phyloP scores from a whole-genome alignment of 1,139 yeast genomes.

The Taphrina sp. region DNA sequence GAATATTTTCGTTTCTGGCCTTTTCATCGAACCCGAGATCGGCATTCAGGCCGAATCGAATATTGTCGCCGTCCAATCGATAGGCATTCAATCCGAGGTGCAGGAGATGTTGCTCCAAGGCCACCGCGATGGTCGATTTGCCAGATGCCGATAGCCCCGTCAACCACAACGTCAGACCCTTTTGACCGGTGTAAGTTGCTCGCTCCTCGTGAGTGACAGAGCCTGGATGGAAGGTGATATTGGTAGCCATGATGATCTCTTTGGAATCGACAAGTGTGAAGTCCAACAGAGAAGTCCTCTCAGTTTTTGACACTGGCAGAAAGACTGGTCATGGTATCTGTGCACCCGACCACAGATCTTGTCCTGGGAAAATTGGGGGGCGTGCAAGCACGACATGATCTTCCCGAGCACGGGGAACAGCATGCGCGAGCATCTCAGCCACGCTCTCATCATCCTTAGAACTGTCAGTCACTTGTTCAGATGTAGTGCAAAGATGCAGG shows the following conservation, averaged over 20 bases:
- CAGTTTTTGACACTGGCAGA: no score
- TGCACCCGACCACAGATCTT: no score
- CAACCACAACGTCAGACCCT: constrained; percentile 89
- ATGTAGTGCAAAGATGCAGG: no score
- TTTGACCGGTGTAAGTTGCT: constrained; percentile 65
- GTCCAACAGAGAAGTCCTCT: no score
- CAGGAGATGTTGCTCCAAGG: constrained; percentile 77
- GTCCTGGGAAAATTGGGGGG: no score
- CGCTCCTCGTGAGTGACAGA: constrained; percentile 75
- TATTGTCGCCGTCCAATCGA: constrained; percentile 91
- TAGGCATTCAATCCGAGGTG: constrained; percentile 68
- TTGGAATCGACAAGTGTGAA: no score
- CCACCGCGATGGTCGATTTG: constrained; percentile 89
- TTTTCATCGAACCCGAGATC: constrained; percentile 89
- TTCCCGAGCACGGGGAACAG: no score
- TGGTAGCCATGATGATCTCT: constrained; percentile 91
- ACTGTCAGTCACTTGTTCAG: no score
- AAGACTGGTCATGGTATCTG: no score
- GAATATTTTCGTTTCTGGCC: constrained; percentile 89
- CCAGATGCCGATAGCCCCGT: constrained; percentile 96
- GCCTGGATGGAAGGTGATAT: constrained; percentile 93
- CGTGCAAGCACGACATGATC: no score
- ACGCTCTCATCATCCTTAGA: no score
- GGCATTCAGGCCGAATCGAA: constrained; percentile 89
- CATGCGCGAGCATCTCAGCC: no score